These are phyloP conservation scores for Plasmodium adleri DNA, from an alignment of 169 alveolate species.

Conservation along the genomic window DNA sequence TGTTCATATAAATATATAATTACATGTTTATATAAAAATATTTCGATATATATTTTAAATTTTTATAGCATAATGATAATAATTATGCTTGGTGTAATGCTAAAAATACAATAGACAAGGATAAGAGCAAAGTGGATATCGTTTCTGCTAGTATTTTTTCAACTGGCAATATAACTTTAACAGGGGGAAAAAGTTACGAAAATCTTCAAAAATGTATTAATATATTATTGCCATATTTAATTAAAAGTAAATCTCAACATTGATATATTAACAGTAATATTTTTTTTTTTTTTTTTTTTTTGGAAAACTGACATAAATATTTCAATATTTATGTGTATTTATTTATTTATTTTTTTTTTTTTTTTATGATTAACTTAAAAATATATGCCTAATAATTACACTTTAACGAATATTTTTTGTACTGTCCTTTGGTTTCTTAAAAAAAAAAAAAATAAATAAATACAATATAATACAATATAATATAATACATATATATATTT, in stretches of 20 bases:
- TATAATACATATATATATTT: not conserved
- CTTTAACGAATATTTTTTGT: not conserved
- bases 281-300: too few species aligned
- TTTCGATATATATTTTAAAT: not conserved
- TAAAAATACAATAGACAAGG: not conserved
- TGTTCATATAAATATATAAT: not conserved
- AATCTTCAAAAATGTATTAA: constrained; percentile 59
- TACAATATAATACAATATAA: too few species aligned
- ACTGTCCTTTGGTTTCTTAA: constrained; percentile 1
- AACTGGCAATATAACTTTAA: constrained; percentile 84
- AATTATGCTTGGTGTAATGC: constrained; percentile 44
- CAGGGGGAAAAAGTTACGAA: constrained; percentile 81
- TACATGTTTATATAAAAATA: too few species aligned
- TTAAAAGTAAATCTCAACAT: constrained; percentile 67
- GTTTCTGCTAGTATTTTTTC: constrained; percentile 83
- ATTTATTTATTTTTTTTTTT: too few species aligned
- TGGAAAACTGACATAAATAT: too few species aligned
- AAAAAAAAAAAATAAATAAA: not conserved
- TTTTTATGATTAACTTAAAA: too few species aligned
- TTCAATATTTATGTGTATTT: too few species aligned
- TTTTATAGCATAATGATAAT: constrained; percentile 27
- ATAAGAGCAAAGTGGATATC: constrained; percentile 78
- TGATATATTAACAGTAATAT: not conserved
- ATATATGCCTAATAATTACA: too few species aligned
- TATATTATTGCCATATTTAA: constrained; percentile 54